Percentiles rank a stretch among this genome's conserved stretches.
Evolutionary conservation across 1,139 yeast species (phyloP).

Genomic region (Yamadazyma sp.): DNA sequence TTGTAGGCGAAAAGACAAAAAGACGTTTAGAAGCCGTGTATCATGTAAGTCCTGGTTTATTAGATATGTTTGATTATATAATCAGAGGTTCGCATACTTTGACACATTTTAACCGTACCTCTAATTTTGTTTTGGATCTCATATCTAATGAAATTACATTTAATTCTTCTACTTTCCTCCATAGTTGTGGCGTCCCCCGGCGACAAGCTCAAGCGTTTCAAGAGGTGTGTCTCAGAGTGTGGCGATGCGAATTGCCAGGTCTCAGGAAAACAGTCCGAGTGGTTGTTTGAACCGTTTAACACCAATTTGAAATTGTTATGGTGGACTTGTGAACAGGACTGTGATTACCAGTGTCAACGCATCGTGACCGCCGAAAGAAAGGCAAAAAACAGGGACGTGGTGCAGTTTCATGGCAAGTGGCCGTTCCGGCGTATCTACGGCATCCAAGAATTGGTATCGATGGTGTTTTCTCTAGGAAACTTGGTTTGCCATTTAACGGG

Average conservation of each 20-base stretch:
- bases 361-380: constrained; percentile 59
- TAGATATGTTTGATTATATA: no score
- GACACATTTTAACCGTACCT: neutral
- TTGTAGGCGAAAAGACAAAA: no score
- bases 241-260: constrained; percentile 26
- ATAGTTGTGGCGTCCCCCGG: constrained; percentile 62
- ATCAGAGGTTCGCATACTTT: no score
- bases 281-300: constrained; percentile 30
- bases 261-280: constrained; percentile 5
- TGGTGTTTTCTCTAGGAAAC: constrained; percentile 77
- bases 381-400: constrained; percentile 35
- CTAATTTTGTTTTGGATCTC: neutral
- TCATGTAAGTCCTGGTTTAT: no score
- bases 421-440: constrained; percentile 78
- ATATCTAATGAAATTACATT: constrained; percentile 5
- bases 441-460: constrained; percentile 82
- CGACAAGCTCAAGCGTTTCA: constrained; percentile 70
- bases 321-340: constrained; percentile 82
- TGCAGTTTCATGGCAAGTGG: constrained; percentile 98
- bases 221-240: constrained; percentile 66
- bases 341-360: constrained; percentile 92
- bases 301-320: constrained; percentile 48
- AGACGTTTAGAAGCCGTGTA: no score
- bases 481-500: constrained; percentile 74
- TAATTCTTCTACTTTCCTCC: constrained; percentile 1